Percentiles rank a stretch among this genome's conserved stretches.
phyloP scores from a whole-genome alignment of 2,329 filamentous ascomycete species.

The Neopestalotiopsis clavispora region DNA sequence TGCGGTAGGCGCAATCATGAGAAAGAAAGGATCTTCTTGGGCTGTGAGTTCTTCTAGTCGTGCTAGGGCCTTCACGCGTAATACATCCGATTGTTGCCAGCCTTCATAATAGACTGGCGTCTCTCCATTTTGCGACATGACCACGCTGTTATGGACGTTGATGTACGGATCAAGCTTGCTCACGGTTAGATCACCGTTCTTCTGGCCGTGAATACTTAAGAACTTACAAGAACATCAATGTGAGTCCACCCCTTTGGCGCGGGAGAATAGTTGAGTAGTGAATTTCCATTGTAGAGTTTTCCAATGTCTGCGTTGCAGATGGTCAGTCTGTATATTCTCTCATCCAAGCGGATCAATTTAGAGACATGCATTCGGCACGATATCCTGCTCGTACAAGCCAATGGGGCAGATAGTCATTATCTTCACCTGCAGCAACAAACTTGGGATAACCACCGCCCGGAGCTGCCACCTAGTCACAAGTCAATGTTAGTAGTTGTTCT shows the following conservation, averaged over 20 bases:
- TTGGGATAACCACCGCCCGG: constrained; percentile 21
- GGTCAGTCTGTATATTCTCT: neutral
- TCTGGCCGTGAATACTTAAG: neutral
- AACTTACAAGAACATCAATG: constrained; percentile 8
- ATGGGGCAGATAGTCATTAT: constrained; percentile 22
- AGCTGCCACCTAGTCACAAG: neutral
- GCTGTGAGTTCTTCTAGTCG: neutral
- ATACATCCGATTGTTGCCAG: constrained; percentile 45
- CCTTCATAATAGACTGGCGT: constrained; percentile 23
- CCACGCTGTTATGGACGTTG: constrained; percentile 8
- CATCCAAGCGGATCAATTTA: neutral
- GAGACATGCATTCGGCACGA: constrained; percentile 18
- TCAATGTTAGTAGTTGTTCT: neutral
- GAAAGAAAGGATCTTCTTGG: constrained; percentile 7
- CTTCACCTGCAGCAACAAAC: constrained; percentile 17
- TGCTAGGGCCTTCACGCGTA: neutral
- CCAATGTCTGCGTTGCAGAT: constrained; percentile 1
- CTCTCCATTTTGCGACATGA: constrained; percentile 13
- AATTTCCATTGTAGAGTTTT: constrained; percentile 7
- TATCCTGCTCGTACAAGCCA: constrained; percentile 22
- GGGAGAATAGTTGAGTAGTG: neutral
- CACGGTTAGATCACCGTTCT: neutral
- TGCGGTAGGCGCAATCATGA: constrained; percentile 15
- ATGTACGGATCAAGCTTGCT: constrained; percentile 14
- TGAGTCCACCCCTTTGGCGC: constrained; percentile 17